Evolutionary conservation across 805 yeast species (phyloP).

Genomic region (Candida stauntonica): DNA sequence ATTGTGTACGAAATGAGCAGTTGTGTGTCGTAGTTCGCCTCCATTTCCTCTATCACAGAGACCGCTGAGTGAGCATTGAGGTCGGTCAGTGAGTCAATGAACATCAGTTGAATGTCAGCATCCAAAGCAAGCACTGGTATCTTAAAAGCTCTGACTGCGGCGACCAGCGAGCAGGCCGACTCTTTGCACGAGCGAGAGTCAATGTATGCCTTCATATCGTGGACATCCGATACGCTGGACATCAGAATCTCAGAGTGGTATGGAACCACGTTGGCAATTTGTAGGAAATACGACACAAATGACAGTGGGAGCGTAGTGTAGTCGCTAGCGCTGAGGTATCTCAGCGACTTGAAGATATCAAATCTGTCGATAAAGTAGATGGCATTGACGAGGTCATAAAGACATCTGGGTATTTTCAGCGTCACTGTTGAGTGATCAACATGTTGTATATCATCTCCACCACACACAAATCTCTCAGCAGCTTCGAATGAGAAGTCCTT

Average conservation of each 20-base stretch:
- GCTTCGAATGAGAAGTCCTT: slow-evolving; percentile 21
- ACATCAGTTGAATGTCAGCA: slow-evolving; percentile 20
- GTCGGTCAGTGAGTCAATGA: slow-evolving; percentile 21
- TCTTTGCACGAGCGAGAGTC: slow-evolving; percentile 14
- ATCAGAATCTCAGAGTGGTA: slow-evolving; percentile 14
- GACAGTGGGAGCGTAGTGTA: slow-evolving; percentile 5
- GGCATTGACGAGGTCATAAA: slow-evolving; percentile 22
- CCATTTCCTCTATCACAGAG: slow-evolving; percentile 1
- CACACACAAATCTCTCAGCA: slow-evolving; percentile 19
- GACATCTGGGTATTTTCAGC: slow-evolving; percentile 4
- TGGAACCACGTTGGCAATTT: slow-evolving; percentile 24
- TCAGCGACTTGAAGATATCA: slow-evolving; percentile 17
- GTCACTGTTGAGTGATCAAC: slow-evolving; percentile 5
- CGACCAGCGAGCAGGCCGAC: slow-evolving; percentile 21
- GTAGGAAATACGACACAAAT: slow-evolving; percentile 20
- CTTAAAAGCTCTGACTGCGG: slow-evolving; percentile 16
- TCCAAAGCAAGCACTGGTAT: slow-evolving; percentile 14
- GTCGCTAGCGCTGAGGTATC: slow-evolving; percentile 14
- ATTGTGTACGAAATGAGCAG: slow-evolving; percentile 8
- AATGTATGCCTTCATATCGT: slow-evolving; percentile 12
- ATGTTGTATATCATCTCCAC: slow-evolving; percentile 1
- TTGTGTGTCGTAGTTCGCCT: slow-evolving; percentile 4
- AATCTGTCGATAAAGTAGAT: slow-evolving; percentile 25
- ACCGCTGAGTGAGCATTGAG: slow-evolving; percentile 7
- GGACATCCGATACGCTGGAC: slow-evolving; percentile 2